These are phyloP conservation scores for Micractinium sp. DNA, from an alignment of 139 green algal species.

Conservation along the genomic window DNA sequence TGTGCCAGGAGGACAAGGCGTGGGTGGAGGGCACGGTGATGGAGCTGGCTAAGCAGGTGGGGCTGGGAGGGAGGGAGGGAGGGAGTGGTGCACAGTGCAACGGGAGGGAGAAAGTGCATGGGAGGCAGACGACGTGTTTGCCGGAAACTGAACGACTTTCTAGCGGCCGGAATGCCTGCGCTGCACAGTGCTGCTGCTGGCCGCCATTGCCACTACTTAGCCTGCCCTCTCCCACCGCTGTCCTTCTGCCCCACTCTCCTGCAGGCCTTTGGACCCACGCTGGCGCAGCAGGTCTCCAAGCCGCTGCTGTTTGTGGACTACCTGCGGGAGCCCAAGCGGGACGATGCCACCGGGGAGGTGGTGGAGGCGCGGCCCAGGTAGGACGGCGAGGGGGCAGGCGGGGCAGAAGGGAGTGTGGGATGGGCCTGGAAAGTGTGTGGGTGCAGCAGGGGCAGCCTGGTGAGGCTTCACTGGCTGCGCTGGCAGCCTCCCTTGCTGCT, in stretches of 20 bases:
- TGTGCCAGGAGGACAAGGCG: constrained; percentile 85
- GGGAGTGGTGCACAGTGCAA: neutral
- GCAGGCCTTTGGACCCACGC: constrained; percentile 68
- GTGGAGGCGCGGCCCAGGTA: constrained; percentile 74
- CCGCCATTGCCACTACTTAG: neutral
- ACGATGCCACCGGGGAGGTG: constrained; percentile 87
- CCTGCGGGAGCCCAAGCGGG: constrained; percentile 82
- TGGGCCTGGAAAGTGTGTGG: neutral
- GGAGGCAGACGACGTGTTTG: no score
- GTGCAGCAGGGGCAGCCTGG: no score
- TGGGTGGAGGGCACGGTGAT: constrained; percentile 79
- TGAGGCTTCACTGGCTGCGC: constrained; percentile 3
- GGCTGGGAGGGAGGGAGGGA: neutral
- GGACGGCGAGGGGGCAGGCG: neutral
- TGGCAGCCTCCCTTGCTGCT: constrained; percentile 25
- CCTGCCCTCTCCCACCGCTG: neutral
- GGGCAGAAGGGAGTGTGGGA: neutral
- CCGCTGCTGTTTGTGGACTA: constrained; percentile 95
- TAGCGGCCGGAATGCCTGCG: neutral
- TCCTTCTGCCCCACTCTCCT: neutral
- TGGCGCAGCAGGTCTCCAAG: constrained; percentile 79
- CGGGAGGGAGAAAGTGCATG: neutral
- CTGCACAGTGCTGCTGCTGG: neutral
- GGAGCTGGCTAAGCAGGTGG: constrained; percentile 64
- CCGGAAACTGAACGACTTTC: neutral